A percentile compares a stretch with the other conserved stretches of the same genome.
phyloP scores from a whole-genome alignment of 176 grass and related monocot species.

The Carex myosuroides region DNA sequence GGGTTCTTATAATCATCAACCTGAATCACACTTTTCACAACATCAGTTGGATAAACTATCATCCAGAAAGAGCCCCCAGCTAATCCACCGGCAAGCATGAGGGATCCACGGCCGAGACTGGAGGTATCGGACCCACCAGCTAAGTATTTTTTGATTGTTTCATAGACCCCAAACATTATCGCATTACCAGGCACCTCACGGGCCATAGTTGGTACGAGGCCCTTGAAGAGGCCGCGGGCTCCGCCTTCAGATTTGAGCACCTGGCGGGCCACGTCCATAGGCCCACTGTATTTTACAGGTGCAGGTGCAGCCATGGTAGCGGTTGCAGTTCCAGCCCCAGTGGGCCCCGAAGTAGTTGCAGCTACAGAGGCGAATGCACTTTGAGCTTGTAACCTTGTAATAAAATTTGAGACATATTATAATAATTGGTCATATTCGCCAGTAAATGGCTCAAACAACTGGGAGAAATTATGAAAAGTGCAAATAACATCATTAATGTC shows the following conservation, averaged over 20 bases:
- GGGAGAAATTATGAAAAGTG: neutral
- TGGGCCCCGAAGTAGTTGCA: neutral
- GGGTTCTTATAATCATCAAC: constrained; percentile 82
- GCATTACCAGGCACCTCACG: constrained; percentile 81
- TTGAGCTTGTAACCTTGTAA: constrained; percentile 70
- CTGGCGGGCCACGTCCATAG: constrained; percentile 68
- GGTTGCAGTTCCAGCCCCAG: constrained; percentile 13
- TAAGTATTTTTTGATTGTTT: constrained; percentile 47
- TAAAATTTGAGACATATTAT: constrained; percentile 12
- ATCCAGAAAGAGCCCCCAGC: constrained; percentile 67
- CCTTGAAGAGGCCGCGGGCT: constrained; percentile 52
- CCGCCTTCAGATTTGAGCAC: constrained; percentile 59
- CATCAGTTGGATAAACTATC: constrained; percentile 69
- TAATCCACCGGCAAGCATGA: constrained; percentile 55
- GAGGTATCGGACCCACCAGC: constrained; percentile 60
- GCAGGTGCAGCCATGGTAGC: constrained; percentile 9
- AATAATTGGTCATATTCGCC: neutral
- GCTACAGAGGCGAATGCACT: constrained; percentile 36
- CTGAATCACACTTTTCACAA: constrained; percentile 85
- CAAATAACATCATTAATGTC: neutral
- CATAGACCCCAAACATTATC: constrained; percentile 72
- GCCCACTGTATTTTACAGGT: constrained; percentile 59
- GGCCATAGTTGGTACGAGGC: constrained; percentile 48
- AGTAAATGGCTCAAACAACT: neutral
- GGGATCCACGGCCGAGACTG: constrained; percentile 41